A percentile compares a stretch with the other conserved stretches of the same genome.
Conservation (phyloP, 2,329 filamentous ascomycete species). For the Monosporascus ibericus region DNA sequence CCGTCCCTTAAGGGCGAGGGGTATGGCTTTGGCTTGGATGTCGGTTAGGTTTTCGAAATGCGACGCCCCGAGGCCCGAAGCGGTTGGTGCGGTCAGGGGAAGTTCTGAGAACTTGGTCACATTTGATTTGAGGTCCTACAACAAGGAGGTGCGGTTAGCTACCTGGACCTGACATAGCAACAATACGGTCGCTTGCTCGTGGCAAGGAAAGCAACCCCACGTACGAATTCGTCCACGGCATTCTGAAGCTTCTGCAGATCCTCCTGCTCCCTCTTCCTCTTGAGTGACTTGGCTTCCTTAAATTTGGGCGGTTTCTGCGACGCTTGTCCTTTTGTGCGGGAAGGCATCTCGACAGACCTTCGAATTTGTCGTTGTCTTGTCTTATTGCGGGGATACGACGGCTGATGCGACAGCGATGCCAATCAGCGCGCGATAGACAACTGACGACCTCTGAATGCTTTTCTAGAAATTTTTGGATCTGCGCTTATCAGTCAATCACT, state of each 20-base stretch:
- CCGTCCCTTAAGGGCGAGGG: constrained; percentile 72
- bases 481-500: not conserved
- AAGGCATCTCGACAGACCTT: constrained; percentile 14
- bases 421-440: not conserved
- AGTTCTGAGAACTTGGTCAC: constrained; percentile 72
- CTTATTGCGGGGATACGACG: not conserved
- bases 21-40: constrained; percentile 85
- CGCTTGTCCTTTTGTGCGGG: constrained; percentile 13
- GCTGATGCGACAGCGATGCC: not conserved
- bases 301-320: constrained; percentile 20
- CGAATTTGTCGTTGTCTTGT: not conserved
- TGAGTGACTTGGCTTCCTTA: constrained; percentile 28
- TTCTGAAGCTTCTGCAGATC: constrained; percentile 34
- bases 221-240: constrained; percentile 34
- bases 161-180: not conserved
- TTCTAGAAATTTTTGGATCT: not conserved
- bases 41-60: constrained; percentile 90
- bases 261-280: constrained; percentile 36
- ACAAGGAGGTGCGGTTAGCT: constrained; percentile 1
- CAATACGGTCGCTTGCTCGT: not conserved
- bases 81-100: constrained; percentile 77
- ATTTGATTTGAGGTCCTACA: constrained; percentile 53
- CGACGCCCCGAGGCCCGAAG: constrained; percentile 71
- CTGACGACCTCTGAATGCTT: not conserved
- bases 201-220: constrained; percentile 6